phyloP scores from a whole-genome alignment of 441 rosid species.

The Mallotus repandus region DNA sequence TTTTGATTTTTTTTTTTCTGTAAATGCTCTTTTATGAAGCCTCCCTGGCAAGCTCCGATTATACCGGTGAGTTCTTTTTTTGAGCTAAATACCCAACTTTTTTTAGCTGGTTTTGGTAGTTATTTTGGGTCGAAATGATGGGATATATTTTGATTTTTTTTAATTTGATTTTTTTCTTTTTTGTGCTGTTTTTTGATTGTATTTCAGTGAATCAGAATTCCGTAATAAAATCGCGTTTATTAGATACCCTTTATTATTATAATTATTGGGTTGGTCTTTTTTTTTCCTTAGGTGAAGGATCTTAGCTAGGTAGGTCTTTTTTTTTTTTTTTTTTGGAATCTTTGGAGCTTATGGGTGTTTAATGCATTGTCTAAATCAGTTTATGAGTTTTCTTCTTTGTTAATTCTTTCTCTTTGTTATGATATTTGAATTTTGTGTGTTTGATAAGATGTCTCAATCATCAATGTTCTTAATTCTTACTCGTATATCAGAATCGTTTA shows the following conservation, averaged over 20 bases:
- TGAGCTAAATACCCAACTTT: slow-evolving; percentile 19
- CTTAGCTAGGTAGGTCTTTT: slow-evolving; percentile 45
- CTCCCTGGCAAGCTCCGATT: slow-evolving; percentile 44
- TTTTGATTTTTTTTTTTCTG: slow-evolving; percentile 6
- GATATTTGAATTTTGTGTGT: background rate
- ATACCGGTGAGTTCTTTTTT: slow-evolving; percentile 32
- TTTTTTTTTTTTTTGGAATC: slow-evolving; percentile 18
- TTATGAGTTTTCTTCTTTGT: background rate
- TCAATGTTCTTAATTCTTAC: background rate
- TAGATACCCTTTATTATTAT: slow-evolving; percentile 9
- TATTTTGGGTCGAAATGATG: background rate
- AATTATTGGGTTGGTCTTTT: background rate
- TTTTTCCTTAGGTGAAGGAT: slow-evolving; percentile 39
- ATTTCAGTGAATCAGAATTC: slow-evolving; percentile 1
- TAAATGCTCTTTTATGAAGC: slow-evolving; percentile 45
- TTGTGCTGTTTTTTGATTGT: slow-evolving; percentile 3
- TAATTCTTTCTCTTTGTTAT: slow-evolving; percentile 1
- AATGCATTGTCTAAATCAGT: slow-evolving; percentile 37
- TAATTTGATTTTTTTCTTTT: background rate
- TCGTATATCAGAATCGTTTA: background rate
- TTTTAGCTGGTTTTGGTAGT: slow-evolving; percentile 7
- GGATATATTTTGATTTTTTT: background rate
- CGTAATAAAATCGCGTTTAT: slow-evolving; percentile 18
- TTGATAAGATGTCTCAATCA: slow-evolving; percentile 18
- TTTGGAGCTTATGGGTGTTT: slow-evolving; percentile 16